phyloP scores from a whole-genome alignment of 169 alveolate genomes.

The Eimeria praecox region DNA sequence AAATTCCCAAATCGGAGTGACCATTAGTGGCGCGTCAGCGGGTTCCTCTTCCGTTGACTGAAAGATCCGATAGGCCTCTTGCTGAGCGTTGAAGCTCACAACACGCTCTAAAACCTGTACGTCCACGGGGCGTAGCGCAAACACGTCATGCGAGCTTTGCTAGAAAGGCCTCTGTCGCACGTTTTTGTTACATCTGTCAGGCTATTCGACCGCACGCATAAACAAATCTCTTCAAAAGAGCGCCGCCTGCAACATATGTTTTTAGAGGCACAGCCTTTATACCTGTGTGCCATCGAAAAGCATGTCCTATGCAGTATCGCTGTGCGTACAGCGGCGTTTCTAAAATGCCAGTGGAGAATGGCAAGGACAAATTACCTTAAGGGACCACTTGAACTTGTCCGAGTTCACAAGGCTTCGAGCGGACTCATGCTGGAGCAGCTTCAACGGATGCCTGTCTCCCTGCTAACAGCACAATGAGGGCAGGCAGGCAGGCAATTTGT shows the following conservation, averaged over 20 bases:
- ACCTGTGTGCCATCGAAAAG: not conserved
- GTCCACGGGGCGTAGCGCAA: not conserved
- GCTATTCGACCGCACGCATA: not conserved
- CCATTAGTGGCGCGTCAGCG: not conserved
- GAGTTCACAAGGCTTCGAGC: conserved; percentile 32
- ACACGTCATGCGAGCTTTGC: not conserved
- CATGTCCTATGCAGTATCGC: not conserved
- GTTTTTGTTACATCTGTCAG: not conserved
- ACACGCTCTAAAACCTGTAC: conserved; percentile 69
- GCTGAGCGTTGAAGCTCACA: conserved; percentile 74
- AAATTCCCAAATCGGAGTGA: conserved; percentile 83
- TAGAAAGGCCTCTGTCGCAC: too few species aligned
- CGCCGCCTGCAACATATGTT: not conserved
- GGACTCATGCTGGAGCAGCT: conserved; percentile 29
- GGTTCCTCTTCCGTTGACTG: conserved; percentile 62
- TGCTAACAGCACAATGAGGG: conserved; percentile 12
- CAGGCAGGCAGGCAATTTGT: not conserved
- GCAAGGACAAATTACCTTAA: conserved; percentile 3
- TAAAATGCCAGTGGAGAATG: not conserved
- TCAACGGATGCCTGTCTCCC: conserved; percentile 4
- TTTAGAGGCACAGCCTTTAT: not conserved
- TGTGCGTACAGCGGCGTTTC: not conserved
- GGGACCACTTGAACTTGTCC: conserved; percentile 71
- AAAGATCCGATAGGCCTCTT: conserved; percentile 56
- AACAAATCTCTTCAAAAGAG: not conserved